These are phyloP conservation scores for Hypomontagnella submonticulosa DNA, from an alignment of 495 filamentous ascomycete species.

Conservation along the genomic window DNA sequence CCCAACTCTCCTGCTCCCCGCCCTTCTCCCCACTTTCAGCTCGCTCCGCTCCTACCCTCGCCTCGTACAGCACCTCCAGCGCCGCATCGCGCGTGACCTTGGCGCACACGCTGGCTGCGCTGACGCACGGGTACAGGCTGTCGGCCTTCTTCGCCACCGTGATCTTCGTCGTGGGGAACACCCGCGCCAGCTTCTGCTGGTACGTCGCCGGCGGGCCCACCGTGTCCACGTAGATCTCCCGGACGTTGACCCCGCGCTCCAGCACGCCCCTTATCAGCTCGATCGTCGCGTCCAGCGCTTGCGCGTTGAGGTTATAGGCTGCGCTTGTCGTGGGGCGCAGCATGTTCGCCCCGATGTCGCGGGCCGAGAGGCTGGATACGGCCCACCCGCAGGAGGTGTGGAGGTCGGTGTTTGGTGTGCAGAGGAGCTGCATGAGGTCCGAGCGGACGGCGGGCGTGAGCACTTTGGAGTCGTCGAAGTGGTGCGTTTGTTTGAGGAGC, in stretches of 20 bases:
- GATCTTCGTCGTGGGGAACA: slow-evolving; percentile 83
- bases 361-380: slow-evolving; percentile 80
- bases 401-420: slow-evolving; percentile 72
- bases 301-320: slow-evolving; percentile 93
- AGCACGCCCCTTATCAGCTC: slow-evolving; percentile 81
- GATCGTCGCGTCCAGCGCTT: slow-evolving; percentile 96
- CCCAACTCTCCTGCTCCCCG: slow-evolving; percentile 70
- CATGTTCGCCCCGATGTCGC: slow-evolving; percentile 85
- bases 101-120: slow-evolving; percentile 90
- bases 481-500: slow-evolving; percentile 78
- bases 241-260: slow-evolving; percentile 77
- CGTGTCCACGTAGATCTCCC: slow-evolving; percentile 94
- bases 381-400: slow-evolving; percentile 82
- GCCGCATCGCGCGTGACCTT: slow-evolving; percentile 95
- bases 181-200: slow-evolving; percentile 81
- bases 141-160: slow-evolving; percentile 98
- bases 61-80: slow-evolving; percentile 77
- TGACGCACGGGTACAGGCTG: slow-evolving; percentile 90
- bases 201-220: slow-evolving; percentile 85
- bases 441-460: slow-evolving; percentile 79
- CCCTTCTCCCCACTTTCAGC: slow-evolving; percentile 33
- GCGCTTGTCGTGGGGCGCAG: slow-evolving; percentile 68
- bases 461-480: slow-evolving; percentile 93
- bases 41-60: slow-evolving; percentile 41
- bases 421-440: slow-evolving; percentile 77